Evolutionary conservation across 1,139 yeast genomes (phyloP).

Genomic region (Ogataea hybrid): DNA sequence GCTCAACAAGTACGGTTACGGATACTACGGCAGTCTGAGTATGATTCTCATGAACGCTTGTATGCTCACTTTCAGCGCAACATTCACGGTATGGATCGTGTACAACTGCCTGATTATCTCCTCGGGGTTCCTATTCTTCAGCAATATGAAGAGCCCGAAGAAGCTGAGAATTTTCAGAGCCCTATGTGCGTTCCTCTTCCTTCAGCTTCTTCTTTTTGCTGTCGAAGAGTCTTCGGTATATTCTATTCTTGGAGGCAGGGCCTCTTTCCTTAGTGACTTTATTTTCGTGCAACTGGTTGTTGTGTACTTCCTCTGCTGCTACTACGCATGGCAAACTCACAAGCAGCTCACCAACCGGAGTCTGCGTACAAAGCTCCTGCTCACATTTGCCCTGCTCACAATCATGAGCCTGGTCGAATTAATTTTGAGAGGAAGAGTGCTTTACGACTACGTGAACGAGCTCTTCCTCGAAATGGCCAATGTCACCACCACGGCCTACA

Average conservation of each 20-base stretch:
- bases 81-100: conserved; percentile 30
- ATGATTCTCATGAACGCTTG: conserved; percentile 23
- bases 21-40: conserved; percentile 16
- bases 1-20: conserved; percentile 29
- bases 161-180: conserved; percentile 19
- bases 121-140: conserved; percentile 29
- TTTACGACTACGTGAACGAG: conserved; percentile 13
- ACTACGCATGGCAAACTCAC: conserved; percentile 23
- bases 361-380: conserved; percentile 19
- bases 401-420: conserved; percentile 21
- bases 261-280: conserved; percentile 21
- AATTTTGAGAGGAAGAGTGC: conserved; percentile 19
- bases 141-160: conserved; percentile 16
- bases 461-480: conserved; percentile 19
- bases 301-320: conserved; percentile 17
- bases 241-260: conserved; percentile 27
- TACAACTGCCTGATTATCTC: conserved; percentile 30
- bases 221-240: conserved; percentile 28
- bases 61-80: conserved; percentile 21
- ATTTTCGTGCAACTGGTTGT: conserved; percentile 26
- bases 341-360: conserved; percentile 17
- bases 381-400: conserved; percentile 15
- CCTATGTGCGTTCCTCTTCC: conserved; percentile 19
- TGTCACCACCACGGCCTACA: conserved; percentile 23
- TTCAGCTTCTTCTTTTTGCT: conserved; percentile 30